Evolutionary conservation across 257 asterid species (phyloP), one percentile per base, ranked within the genome.

Genomic region (Fraxinus quadrangulata): DNA sequence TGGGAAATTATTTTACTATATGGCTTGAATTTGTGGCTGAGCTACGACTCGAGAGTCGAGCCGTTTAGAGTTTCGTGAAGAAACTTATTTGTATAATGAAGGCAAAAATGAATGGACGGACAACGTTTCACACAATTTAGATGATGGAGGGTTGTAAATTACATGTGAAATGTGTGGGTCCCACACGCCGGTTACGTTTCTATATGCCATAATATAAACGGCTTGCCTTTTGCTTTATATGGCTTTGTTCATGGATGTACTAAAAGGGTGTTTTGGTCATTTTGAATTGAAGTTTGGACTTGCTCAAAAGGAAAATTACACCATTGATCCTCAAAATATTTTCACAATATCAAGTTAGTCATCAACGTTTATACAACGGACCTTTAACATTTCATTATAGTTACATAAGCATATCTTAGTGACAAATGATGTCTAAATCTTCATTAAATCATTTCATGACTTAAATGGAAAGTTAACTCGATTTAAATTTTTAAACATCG

Each of bases 111-210:
- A 71, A 68, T 9, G 54, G 69, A 79, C 14, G 5, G 49, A 26
- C 30, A 7, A 59, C 84, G 83, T 85, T 80, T 16, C 72, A 39
- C 23, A 70, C 36, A 72, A 67, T 67, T 14, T 63, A 23, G 14
- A 24, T 65, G 76, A 76, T 82, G 75, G 45, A 80, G 73, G 86
- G 87, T 75, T 81, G 85, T 61, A 5, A 78, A 83, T 81, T 69
- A 30, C 77, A 61, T 59, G 81, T 79, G 74, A 70, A 24, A 9
- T 2, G 14, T 23, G 5, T 23, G 17, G 83, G 83, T 30, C 72
- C 88, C 81, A 59, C 67, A 34, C 78, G 71, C 75, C 87, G 36
- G 85, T 83, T 87, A 69, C 88, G 74, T 59, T 68, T 72, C 81
- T 78, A 72, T 67, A 23, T 79, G 76, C 79, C 81, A 51, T 42